phyloP scores from a whole-genome alignment of 2,329 filamentous ascomycete genomes.

The Paecilomyces niveus region DNA sequence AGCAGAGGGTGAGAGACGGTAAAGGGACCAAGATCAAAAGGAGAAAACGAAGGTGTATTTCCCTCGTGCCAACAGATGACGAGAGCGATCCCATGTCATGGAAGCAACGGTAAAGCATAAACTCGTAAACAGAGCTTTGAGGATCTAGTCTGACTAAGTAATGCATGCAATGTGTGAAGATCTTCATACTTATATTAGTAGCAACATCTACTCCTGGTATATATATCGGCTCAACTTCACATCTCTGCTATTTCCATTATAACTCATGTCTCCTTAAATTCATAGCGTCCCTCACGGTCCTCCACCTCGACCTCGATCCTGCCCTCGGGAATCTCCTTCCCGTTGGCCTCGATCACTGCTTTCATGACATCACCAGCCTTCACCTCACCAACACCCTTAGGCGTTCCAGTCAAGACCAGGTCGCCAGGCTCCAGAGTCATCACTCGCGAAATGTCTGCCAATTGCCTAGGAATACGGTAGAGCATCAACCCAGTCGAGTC shows the following conservation, averaged over 20 bases:
- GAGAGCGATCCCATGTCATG: constrained; percentile 15
- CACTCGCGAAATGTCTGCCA: constrained; percentile 88
- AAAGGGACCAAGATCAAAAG: constrained; percentile 3
- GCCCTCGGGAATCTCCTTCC: constrained; percentile 77
- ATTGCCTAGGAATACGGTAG: constrained; percentile 76
- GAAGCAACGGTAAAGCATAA: not conserved
- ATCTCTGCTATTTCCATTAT: not conserved
- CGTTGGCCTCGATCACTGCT: constrained; percentile 70
- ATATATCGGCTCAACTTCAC: not conserved
- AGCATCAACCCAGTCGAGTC: constrained; percentile 94
- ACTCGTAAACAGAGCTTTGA: not conserved
- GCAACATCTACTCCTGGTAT: not conserved
- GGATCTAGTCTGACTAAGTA: not conserved
- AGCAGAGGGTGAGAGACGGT: not conserved
- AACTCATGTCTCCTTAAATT: constrained; percentile 64
- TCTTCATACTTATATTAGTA: not conserved
- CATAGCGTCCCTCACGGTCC: constrained; percentile 70
- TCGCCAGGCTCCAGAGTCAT: constrained; percentile 92
- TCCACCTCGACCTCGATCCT: constrained; percentile 76
- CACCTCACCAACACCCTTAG: constrained; percentile 87
- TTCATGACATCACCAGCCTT: constrained; percentile 80
- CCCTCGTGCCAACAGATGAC: constrained; percentile 22
- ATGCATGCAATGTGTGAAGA: not conserved
- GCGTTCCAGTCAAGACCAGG: constrained; percentile 91
- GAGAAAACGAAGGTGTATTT: constrained; percentile 17